Conservation (phyloP, 2,329 filamentous ascomycete species). For the Penicillium italicum region DNA sequence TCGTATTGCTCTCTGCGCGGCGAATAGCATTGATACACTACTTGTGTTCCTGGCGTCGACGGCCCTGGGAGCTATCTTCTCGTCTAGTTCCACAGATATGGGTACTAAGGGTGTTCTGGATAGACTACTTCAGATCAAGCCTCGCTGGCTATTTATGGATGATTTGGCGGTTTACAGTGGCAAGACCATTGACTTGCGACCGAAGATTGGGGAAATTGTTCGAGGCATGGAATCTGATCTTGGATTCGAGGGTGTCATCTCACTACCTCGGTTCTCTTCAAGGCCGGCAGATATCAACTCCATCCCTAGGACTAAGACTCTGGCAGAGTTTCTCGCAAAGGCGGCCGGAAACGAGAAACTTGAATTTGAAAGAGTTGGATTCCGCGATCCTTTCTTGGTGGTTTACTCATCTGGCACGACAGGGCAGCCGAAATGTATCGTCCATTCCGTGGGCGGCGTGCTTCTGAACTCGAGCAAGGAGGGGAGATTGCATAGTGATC, state of each 20-base stretch:
- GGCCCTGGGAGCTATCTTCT: conserved; percentile 71
- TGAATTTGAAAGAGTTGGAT: conserved; percentile 60
- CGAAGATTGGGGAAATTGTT: conserved; percentile 67
- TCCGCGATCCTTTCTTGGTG: conserved; percentile 72
- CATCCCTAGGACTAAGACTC: conserved; percentile 7
- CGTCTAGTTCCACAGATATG: conserved; percentile 77
- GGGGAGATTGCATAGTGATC: conserved; percentile 49
- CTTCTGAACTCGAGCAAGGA: conserved; percentile 55
- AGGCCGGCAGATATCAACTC: conserved; percentile 11
- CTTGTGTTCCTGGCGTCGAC: conserved; percentile 66
- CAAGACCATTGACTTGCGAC: conserved; percentile 65
- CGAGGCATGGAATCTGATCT: conserved; percentile 57
- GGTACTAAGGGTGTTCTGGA: conserved; percentile 74
- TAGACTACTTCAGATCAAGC: conserved; percentile 68
- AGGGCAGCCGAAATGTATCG: conserved; percentile 79
- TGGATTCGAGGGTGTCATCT: conserved; percentile 54
- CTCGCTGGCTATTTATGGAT: conserved; percentile 79
- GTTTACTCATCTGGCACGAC: conserved; percentile 80
- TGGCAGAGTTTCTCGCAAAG: conserved; percentile 9
- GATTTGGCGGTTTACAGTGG: conserved; percentile 77
- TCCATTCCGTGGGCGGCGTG: conserved; percentile 58
- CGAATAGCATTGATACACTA: conserved; percentile 71
- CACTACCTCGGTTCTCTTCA: conserved; percentile 11
- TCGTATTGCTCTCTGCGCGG: conserved; percentile 69
- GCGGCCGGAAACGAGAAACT: conserved; percentile 34